These are phyloP conservation scores for Podila epigama DNA, from an alignment of 192 early-diverging fungal genomes.

Conservation along the genomic window DNA sequence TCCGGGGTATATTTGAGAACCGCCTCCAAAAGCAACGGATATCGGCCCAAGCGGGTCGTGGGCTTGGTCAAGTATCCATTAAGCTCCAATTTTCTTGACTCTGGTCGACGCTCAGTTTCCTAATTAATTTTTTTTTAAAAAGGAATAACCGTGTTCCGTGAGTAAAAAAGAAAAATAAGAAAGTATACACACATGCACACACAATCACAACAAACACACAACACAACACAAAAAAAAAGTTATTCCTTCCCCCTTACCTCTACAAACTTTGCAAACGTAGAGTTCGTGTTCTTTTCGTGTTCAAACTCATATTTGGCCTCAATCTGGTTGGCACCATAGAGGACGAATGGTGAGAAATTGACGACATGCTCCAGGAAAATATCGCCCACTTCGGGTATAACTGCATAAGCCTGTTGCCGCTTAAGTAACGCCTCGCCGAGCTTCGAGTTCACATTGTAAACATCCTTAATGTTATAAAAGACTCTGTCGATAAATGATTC, in stretches of 20 bases:
- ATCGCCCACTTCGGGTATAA: slow-evolving; percentile 89
- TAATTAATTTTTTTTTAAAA: no score
- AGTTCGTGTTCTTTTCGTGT: slow-evolving; percentile 74
- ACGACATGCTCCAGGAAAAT: slow-evolving; percentile 77
- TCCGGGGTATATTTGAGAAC: slow-evolving; percentile 85
- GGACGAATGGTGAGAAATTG: slow-evolving; percentile 79
- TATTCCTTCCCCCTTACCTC: slow-evolving; percentile 53
- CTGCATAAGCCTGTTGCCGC: slow-evolving; percentile 69
- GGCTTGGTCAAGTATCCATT: slow-evolving; percentile 90
- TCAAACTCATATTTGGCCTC: slow-evolving; percentile 86
- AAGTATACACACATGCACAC: background rate
- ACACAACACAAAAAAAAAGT: background rate
- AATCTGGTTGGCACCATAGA: slow-evolving; percentile 87
- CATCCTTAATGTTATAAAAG: slow-evolving; percentile 79
- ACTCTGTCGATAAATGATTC: slow-evolving; percentile 78
- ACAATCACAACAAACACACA: background rate
- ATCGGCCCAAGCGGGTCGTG: slow-evolving; percentile 87
- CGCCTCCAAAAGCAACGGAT: slow-evolving; percentile 81
- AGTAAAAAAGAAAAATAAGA: background rate
- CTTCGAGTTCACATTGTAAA: slow-evolving; percentile 68
- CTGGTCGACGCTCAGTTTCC: slow-evolving; percentile 75
- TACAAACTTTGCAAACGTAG: slow-evolving; percentile 77
- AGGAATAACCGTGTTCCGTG: no score
- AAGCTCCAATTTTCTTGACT: slow-evolving; percentile 82
- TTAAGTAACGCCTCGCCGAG: slow-evolving; percentile 64